Percentiles rank a stretch among this genome's conserved stretches.
These are phyloP conservation scores for Wickerhamomyces tratensis DNA, from an alignment of 805 yeast species.

Conservation along the genomic window DNA sequence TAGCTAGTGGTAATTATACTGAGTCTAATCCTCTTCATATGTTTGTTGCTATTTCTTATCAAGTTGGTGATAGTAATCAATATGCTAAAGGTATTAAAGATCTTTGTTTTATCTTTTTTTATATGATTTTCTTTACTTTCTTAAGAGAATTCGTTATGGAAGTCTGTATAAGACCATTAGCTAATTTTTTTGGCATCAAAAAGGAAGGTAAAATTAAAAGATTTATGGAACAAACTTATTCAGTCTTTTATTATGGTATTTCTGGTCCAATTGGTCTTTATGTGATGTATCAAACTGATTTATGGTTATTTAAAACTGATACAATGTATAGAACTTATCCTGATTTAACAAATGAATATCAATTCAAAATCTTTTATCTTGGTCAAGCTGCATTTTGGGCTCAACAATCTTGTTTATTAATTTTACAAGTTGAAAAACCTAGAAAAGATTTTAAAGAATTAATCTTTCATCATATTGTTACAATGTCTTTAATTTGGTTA, in stretches of 20 bases:
- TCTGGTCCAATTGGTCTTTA: constrained; percentile 83
- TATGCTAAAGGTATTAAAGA: constrained; percentile 89
- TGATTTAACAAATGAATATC: constrained; percentile 59
- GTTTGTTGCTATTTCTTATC: constrained; percentile 59
- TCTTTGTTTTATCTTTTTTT: constrained; percentile 65
- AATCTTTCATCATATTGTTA: constrained; percentile 87
- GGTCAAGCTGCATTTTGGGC: constrained; percentile 97
- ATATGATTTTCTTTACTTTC: constrained; percentile 84
- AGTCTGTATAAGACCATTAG: constrained; percentile 63
- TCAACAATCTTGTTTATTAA: constrained; percentile 81
- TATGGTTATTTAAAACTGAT: constrained; percentile 85
- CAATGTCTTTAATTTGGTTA: constrained; percentile 76
- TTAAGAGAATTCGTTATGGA: constrained; percentile 89
- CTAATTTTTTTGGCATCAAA: constrained; percentile 40
- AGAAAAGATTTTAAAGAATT: constrained; percentile 89
- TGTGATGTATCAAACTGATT: constrained; percentile 74
- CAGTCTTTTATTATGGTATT: constrained; percentile 68
- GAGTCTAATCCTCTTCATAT: constrained; percentile 50
- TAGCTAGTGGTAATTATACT: constrained; percentile 48
- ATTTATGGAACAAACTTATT: constrained; percentile 89
- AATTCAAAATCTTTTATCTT: constrained; percentile 74
- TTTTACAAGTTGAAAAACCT: constrained; percentile 85
- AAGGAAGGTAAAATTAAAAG: constrained; percentile 50
- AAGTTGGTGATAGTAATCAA: constrained; percentile 47
- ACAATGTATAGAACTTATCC: constrained; percentile 79